These are phyloP conservation scores for Aspergillus neotritici DNA, from an alignment of 2,329 filamentous ascomycete species.

Conservation along the genomic window DNA sequence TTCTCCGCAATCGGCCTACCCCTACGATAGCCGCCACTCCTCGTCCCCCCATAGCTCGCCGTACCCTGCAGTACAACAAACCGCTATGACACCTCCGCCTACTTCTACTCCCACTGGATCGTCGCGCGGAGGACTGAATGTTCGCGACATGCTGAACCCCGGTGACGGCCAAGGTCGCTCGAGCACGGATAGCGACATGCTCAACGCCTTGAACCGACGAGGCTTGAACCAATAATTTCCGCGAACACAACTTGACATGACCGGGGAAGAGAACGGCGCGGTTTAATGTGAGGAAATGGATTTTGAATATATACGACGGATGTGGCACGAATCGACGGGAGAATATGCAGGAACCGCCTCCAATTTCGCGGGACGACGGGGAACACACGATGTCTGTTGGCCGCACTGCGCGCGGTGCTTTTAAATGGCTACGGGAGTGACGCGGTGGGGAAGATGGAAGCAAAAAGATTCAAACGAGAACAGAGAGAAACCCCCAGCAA, in stretches of 20 bases:
- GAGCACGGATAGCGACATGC: slow-evolving; percentile 47
- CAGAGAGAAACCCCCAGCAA: no score
- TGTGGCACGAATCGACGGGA: no score
- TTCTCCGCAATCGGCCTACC: slow-evolving; percentile 42
- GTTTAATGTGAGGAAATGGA: not conserved
- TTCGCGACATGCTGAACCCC: slow-evolving; percentile 45
- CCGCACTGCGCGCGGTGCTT: no score
- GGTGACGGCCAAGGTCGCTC: slow-evolving; percentile 37
- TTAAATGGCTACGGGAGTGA: no score
- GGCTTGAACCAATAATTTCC: slow-evolving; percentile 28
- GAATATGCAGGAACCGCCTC: no score
- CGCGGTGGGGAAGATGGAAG: no score
- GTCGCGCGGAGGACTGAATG: slow-evolving; percentile 41
- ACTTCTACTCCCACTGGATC: slow-evolving; percentile 30
- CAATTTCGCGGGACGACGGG: no score
- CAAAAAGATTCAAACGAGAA: no score
- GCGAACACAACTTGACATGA: no score
- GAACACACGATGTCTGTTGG: no score
- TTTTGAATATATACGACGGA: not conserved
- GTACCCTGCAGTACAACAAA: slow-evolving; percentile 33
- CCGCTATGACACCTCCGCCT: slow-evolving; percentile 24
- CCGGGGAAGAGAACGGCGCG: no score
- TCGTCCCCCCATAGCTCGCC: slow-evolving; percentile 41
- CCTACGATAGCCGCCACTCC: slow-evolving; percentile 38
- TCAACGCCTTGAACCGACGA: slow-evolving; percentile 43